Conservation (phyloP, 441 rosid genomes). For the Mallotus repandus region DNA sequence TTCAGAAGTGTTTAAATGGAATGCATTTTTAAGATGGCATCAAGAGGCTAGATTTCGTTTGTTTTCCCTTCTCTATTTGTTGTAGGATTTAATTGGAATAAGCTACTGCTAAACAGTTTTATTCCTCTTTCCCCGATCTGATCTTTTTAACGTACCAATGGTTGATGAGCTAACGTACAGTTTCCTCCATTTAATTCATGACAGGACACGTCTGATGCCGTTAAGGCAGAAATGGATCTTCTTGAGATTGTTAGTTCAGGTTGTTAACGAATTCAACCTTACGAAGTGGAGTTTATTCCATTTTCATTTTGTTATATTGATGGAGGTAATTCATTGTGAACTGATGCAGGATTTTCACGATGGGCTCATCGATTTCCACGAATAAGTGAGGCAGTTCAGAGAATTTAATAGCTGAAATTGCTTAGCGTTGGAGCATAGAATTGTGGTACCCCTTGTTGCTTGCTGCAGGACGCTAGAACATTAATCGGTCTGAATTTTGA, state of each 20-base stretch:
- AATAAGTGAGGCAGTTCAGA: conserved; percentile 21
- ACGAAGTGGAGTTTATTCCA: neutral
- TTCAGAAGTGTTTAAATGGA: neutral
- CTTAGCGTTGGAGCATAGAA: too few relatives aligned
- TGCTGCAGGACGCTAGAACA: too few relatives aligned
- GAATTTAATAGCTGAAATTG: conserved; percentile 8
- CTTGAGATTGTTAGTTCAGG: conserved; percentile 65
- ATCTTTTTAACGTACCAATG: neutral
- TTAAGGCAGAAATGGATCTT: conserved; percentile 58
- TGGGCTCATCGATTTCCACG: conserved; percentile 71
- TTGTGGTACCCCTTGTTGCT: too few relatives aligned
- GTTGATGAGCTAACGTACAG: conserved; percentile 9
- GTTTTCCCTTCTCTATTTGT: neutral
- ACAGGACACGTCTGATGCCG: conserved; percentile 48
- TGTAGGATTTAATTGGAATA: neutral
- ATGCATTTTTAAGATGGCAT: neutral
- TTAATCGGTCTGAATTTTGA: too few relatives aligned
- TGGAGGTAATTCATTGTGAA: neutral
- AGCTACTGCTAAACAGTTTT: neutral
- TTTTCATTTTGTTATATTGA: neutral
- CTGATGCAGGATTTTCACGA: conserved; percentile 54
- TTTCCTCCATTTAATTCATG: conserved; percentile 19
- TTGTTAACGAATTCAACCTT: conserved; percentile 18
- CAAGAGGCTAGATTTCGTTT: neutral
- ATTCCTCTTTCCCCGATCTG: too few relatives aligned